phyloP scores from a whole-genome alignment of 2,329 filamentous ascomycete genomes.

The Cordyceps militaris region DNA sequence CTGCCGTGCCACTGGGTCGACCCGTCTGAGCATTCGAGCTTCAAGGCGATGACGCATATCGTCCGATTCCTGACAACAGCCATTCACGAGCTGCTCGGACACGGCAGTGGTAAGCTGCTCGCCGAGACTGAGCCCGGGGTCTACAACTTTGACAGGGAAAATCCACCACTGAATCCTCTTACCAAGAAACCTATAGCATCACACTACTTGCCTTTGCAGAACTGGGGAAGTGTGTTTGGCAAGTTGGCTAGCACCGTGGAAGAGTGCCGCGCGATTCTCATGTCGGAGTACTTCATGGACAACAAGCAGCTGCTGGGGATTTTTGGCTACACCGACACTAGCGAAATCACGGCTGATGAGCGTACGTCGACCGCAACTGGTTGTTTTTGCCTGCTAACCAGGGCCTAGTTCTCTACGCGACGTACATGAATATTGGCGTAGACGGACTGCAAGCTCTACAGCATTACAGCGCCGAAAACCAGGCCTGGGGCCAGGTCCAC shows the following conservation, averaged over 20 bases:
- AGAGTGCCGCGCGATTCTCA: not conserved
- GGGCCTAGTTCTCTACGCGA: not conserved
- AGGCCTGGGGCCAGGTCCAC: not conserved
- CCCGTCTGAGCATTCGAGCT: not conserved
- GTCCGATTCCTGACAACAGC: constrained; percentile 21
- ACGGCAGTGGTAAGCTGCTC: not conserved
- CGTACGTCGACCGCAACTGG: not conserved
- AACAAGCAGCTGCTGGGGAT: not conserved
- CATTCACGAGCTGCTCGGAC: constrained; percentile 17
- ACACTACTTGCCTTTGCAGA: not conserved
- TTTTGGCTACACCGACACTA: not conserved
- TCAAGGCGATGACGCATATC: not conserved
- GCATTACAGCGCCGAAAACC: not conserved
- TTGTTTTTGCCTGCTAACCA: not conserved
- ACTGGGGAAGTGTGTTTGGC: not conserved
- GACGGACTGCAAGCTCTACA: not conserved
- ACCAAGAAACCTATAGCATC: not conserved
- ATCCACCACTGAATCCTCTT: not conserved
- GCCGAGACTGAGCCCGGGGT: not conserved
- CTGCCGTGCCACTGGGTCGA: constrained; percentile 3
- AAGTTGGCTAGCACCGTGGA: not conserved
- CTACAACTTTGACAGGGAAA: not conserved
- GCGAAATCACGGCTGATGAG: not conserved
- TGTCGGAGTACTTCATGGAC: not conserved
- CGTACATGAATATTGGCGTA: not conserved